Percentiles rank a stretch among this genome's conserved stretches.
Evolutionary conservation across 257 asterid species (phyloP).

Genomic region (Ophiorrhiza pumila): DNA sequence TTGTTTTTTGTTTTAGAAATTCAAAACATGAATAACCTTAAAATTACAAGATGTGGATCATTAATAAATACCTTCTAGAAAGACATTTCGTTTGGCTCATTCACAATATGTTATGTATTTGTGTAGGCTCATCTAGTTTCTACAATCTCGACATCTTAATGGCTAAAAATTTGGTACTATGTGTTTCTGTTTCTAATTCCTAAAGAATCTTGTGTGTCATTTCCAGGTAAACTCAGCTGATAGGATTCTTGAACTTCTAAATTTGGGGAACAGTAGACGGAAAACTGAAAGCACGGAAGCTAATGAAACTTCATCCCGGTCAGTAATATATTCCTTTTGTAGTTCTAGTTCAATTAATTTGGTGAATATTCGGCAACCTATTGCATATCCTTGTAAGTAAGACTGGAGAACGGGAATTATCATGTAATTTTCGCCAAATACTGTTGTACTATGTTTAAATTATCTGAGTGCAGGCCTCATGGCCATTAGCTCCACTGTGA

Average conservation of each 20-base stretch:
- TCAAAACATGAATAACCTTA: not conserved
- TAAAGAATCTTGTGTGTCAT: slow-evolving; percentile 24
- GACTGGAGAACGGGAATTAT: not conserved
- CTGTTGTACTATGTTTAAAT: not conserved
- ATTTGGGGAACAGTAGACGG: slow-evolving; percentile 89
- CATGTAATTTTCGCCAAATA: not conserved
- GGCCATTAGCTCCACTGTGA: not conserved
- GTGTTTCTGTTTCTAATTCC: not conserved
- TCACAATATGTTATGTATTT: not conserved
- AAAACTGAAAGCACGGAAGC: slow-evolving; percentile 93
- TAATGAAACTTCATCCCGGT: slow-evolving; percentile 95
- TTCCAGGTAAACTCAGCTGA: slow-evolving; percentile 89
- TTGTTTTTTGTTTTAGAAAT: not conserved
- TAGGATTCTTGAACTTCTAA: slow-evolving; percentile 83
- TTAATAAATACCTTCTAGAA: not conserved
- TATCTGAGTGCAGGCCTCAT: not conserved
- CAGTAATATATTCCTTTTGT: slow-evolving; percentile 29
- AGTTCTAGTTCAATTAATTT: not conserved
- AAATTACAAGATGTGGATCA: not conserved
- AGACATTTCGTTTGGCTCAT: not conserved
- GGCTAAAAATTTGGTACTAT: not conserved
- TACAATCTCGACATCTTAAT: not conserved
- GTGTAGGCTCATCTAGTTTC: slow-evolving; percentile 5
- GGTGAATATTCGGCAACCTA: not conserved
- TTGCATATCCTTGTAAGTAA: slow-evolving; percentile 2